Base-by-base conservation (phyloP, 2,329 filamentous ascomycete genomes). In the Aphanoascus verrucosus region DNA sequence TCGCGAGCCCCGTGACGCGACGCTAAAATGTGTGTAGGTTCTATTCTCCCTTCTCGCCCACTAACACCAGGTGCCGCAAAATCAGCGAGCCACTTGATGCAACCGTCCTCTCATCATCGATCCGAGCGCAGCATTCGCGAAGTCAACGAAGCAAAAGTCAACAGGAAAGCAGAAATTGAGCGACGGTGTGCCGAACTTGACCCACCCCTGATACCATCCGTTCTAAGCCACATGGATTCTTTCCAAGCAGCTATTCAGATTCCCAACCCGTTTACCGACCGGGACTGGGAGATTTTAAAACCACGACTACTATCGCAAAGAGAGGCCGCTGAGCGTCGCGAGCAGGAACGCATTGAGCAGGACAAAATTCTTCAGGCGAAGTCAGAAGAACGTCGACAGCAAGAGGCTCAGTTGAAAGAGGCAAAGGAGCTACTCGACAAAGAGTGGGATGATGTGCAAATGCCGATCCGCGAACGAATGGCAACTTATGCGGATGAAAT, bases 211-310 rank as follows among this genome's bases (percentile, higher is more conserved):
- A 70, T 73, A 47, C 69, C 81, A 38, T 76, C 74, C 58, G 74
- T 86, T 41, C 72, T 90, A 54, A 77, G 77, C 53, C 82, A 84
- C 62, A 86, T 88, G 67, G 78, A 85, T 45, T 82, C 85, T 1
- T 91, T 88, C 65, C 80, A 84, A 63, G 84, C 84, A 37, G 83
- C 86, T 31, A 77, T 86, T 44, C 80, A 86, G 58, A 84, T 88
- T 37, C 78, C 79, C 8, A 76, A 79, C 20, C 82, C 83, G 17
- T 72, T 91, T 60, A 82, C 80, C 58, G 84, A 88, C 55, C 72
- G 74, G 52, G 80, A 82, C 2, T 91, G 86, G 86, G 77, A 80
- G 49, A 69, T 84, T 50, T 72, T 90, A 35, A 81, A 82, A 60
- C 81, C 82, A 47, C 81, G 82, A 55, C 72, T 91, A 12, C 67